Percentiles rank a stretch among this genome's conserved stretches.
Conservation (phyloP, 768 basidiomycete species). For the Tubosaeta sp. region DNA sequence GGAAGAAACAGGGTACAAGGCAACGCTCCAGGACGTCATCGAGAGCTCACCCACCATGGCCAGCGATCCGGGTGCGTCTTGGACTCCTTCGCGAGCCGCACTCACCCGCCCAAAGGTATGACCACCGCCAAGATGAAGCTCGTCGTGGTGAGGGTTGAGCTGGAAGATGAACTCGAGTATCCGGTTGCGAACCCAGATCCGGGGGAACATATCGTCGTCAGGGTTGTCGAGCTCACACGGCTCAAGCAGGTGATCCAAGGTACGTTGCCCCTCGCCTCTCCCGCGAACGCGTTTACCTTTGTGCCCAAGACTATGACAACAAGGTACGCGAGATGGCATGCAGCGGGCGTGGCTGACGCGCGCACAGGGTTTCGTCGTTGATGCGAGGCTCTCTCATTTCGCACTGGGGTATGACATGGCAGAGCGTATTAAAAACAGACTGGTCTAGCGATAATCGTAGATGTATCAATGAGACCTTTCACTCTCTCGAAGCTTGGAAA, state of each 20-base stretch:
- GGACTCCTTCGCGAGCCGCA: not conserved
- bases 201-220: constrained; percentile 81
- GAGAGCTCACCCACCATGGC: constrained; percentile 62
- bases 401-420: constrained; percentile 66
- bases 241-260: constrained; percentile 64
- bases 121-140: constrained; percentile 92
- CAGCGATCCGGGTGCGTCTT: constrained; percentile 59
- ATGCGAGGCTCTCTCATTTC: constrained; percentile 74
- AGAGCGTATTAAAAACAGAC: constrained; percentile 31
- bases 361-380: constrained; percentile 57
- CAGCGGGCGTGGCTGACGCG: not conserved
- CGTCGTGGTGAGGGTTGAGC: constrained; percentile 61
- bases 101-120: constrained; percentile 59
- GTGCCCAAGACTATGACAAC: constrained; percentile 47
- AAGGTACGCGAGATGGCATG: constrained; percentile 38
- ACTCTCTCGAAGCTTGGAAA: too few species aligned
- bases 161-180: constrained; percentile 62
- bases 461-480: constrained; percentile 14
- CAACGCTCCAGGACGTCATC: constrained; percentile 47
- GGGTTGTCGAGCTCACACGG: constrained; percentile 64
- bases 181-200: constrained; percentile 75
- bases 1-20: constrained; percentile 90
- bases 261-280: constrained; percentile 31
- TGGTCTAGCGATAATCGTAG: not conserved
- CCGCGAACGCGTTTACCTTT: not conserved